Conservation (phyloP, 108 stramenopile genomes). For the Cyclotella baltica region DNA sequence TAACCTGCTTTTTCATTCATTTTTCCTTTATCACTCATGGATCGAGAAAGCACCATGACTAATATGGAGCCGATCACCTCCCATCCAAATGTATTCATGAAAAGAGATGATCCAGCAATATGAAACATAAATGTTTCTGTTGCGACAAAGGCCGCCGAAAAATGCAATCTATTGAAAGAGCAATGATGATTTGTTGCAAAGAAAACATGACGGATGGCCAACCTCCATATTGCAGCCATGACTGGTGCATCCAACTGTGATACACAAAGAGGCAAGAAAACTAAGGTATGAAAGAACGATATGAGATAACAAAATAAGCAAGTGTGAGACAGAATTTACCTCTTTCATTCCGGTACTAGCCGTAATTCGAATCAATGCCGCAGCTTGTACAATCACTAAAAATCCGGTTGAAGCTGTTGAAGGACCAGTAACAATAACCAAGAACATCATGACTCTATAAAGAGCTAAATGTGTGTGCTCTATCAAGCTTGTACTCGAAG, state of each 20-base stretch:
- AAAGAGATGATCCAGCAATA: constrained; percentile 74
- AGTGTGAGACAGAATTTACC: constrained; percentile 20
- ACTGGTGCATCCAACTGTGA: constrained; percentile 58
- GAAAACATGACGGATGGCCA: constrained; percentile 73
- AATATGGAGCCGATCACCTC: constrained; percentile 73
- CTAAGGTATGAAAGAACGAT: constrained; percentile 1
- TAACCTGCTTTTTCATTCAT: background rate
- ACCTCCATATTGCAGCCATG: constrained; percentile 71
- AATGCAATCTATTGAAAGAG: constrained; percentile 83
- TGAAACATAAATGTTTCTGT: constrained; percentile 73
- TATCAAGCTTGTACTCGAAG: background rate
- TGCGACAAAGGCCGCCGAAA: constrained; percentile 86
- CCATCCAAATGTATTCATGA: constrained; percentile 89
- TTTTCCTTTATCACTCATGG: background rate
- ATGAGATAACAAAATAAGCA: background rate
- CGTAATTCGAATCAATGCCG: constrained; percentile 58
- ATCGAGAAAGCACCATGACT: constrained; percentile 48
- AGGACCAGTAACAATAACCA: constrained; percentile 85
- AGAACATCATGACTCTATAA: constrained; percentile 49
- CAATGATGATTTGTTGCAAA: constrained; percentile 88
- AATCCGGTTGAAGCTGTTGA: constrained; percentile 66
- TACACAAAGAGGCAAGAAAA: background rate
- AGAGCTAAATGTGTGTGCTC: constrained; percentile 19
- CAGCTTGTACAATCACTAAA: constrained; percentile 61
- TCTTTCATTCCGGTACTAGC: constrained; percentile 51